phyloP scores from a whole-genome alignment of 768 basidiomycete genomes.

The Mycena venus region DNA sequence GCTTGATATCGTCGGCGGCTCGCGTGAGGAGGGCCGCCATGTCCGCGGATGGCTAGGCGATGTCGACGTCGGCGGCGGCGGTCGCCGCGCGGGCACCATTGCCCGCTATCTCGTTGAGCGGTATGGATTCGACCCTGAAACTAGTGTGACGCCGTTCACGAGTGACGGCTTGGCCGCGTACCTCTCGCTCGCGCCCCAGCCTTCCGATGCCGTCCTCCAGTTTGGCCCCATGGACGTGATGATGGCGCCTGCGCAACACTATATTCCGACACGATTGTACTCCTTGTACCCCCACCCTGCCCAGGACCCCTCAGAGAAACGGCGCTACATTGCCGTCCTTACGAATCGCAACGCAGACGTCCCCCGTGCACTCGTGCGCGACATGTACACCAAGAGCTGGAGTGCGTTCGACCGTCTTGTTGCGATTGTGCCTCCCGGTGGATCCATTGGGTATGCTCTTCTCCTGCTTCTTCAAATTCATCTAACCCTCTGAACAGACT shows the following conservation, averaged over 20 bases:
- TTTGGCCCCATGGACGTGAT: slow-evolving; percentile 88
- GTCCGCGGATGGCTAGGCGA: slow-evolving; percentile 89
- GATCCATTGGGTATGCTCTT: slow-evolving; percentile 82
- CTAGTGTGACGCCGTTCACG: slow-evolving; percentile 82
- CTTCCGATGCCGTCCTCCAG: slow-evolving; percentile 81
- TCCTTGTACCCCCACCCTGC: slow-evolving; percentile 85
- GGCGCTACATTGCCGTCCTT: slow-evolving; percentile 79
- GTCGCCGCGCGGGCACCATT: slow-evolving; percentile 73
- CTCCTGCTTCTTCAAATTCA: slow-evolving; percentile 10
- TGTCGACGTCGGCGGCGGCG: slow-evolving; percentile 77
- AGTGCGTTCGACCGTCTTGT: slow-evolving; percentile 91
- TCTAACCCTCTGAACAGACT: slow-evolving; percentile 59
- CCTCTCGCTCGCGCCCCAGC: slow-evolving; percentile 80
- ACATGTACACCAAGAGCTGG: slow-evolving; percentile 95
- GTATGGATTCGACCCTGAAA: slow-evolving; percentile 87
- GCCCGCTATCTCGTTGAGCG: slow-evolving; percentile 84
- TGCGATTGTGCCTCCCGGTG: slow-evolving; percentile 91
- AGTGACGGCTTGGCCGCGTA: slow-evolving; percentile 83
- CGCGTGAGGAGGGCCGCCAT: slow-evolving; percentile 77
- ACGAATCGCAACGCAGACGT: slow-evolving; percentile 87
- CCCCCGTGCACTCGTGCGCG: slow-evolving; percentile 85
- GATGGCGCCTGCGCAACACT: slow-evolving; percentile 81
- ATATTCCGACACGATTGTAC: slow-evolving; percentile 81
- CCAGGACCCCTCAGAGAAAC: slow-evolving; percentile 80
- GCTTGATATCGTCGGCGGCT: slow-evolving; percentile 83